Evolutionary conservation across 352 stramenopile genomes (phyloP).

Genomic region (Phytophthora fragariae): DNA sequence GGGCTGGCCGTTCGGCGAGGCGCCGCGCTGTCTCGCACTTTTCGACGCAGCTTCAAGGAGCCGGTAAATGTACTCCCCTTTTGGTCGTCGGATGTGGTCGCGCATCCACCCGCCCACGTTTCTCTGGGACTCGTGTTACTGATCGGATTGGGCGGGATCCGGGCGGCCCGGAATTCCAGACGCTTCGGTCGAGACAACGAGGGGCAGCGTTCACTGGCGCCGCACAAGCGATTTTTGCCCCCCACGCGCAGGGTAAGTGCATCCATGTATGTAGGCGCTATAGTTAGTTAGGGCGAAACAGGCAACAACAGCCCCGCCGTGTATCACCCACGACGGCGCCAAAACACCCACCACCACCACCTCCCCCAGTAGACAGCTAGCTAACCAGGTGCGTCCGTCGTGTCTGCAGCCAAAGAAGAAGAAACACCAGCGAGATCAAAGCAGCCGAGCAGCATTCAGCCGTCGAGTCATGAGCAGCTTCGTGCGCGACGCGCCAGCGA

Average conservation of each 20-base stretch:
- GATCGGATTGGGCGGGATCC: not conserved
- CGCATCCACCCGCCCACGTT: slow-evolving; percentile 6
- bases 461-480: slow-evolving; percentile 38
- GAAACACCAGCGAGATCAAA: not conserved
- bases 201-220: not conserved
- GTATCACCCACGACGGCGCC: not conserved
- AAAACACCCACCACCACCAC: not conserved
- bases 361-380: not conserved
- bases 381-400: too few species aligned
- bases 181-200: not conserved
- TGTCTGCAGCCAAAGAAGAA: not conserved
- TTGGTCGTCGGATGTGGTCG: slow-evolving; percentile 31
- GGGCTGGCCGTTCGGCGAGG: too few species aligned
- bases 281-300: not conserved
- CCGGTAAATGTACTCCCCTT: slow-evolving; percentile 8
- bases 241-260: not conserved
- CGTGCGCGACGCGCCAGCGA: slow-evolving; percentile 11
- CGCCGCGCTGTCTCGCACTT: not conserved
- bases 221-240: not conserved
- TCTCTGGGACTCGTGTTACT: not conserved
- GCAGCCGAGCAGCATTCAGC: not conserved
- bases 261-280: not conserved
- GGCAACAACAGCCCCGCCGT: not conserved
- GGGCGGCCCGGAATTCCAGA: not conserved
- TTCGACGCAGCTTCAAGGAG: slow-evolving; percentile 1